phyloP scores from a whole-genome alignment of 306 rosid species.

The Parietaria judaica region DNA sequence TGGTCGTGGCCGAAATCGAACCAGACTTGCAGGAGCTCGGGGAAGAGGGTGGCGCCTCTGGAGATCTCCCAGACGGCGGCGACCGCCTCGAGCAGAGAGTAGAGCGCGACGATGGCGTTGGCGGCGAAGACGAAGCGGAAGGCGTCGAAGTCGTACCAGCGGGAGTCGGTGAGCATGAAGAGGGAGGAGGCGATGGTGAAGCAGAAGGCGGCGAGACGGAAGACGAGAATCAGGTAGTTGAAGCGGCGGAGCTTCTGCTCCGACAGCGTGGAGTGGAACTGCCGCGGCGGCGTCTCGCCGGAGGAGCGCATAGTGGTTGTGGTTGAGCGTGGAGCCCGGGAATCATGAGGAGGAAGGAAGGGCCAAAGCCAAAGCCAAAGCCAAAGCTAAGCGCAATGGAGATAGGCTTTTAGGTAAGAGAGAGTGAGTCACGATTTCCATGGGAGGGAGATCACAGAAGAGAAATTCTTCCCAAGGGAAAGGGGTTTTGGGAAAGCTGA shows the following conservation, averaged over 20 bases:
- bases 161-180: constrained; percentile 83
- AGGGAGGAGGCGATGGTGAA: constrained; percentile 68
- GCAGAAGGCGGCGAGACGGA: constrained; percentile 70
- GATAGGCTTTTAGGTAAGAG: neutral
- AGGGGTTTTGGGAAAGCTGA: neutral
- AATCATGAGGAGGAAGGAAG: constrained; percentile 10
- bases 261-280: constrained; percentile 79
- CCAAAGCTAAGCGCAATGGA: neutral
- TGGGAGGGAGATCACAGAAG: constrained; percentile 11
- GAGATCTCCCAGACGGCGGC: constrained; percentile 94
- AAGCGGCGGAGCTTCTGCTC: constrained; percentile 83
- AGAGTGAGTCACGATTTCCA: constrained; percentile 19
- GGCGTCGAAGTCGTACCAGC: constrained; percentile 81
- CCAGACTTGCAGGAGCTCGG: constrained; percentile 85
- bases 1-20: constrained; percentile 99
- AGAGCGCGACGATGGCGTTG: constrained; percentile 67
- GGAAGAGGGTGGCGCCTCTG: constrained; percentile 69
- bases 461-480: no score
- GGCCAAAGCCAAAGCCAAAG: neutral
- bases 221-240: constrained; percentile 65
- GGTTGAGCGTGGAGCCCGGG: neutral
- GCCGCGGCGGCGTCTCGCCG: constrained; percentile 36
- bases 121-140: constrained; percentile 93
- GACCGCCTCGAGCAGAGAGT: constrained; percentile 77
- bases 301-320: constrained; percentile 57